Evolutionary conservation across 345 rosid genomes (phyloP), one percentile per base, ranked within the genome.

Genomic region (Murraya koenigii): DNA sequence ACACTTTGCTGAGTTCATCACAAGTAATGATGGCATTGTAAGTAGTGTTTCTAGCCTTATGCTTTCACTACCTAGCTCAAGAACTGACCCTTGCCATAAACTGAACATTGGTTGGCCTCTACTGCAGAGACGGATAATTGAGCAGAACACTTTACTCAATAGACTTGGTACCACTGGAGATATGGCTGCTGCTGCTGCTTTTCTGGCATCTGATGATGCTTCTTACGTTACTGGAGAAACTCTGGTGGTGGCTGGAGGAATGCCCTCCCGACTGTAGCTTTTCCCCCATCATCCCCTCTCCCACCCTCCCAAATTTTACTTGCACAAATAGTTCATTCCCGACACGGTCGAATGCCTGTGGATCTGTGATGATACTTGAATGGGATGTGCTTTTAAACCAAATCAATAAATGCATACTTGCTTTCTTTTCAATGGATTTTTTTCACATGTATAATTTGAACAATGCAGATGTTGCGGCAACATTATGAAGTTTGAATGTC

Each of bases 141-240:
- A 91, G 84, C 87, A 84, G 77, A 84, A 77, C 78, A 88, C 97
- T 11, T 84, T 90, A 39, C 90, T 92, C n/a, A 85, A 89, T 55
- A 87, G 95, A 80, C 91, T 92, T 5, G 97, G 97, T 32, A 87
- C 93, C 66, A 86, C 96, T 0, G 87, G 74, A 6, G 96, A 94
- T 80, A 92, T 92, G 97, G 98, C 89, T 65, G 84, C 92, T 8
- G 94, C 91, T 0, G 77, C 87, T 0, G 97, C 95, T 77, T 92
- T 92, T 85, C 86, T 90, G 82, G 97, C 94, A 69, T 94, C 95
- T 8, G 91, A 92, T 54, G 97, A 94, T 66, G 91, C 95, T 74
- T 86, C 87, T 47, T 92, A 88, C 78, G 84, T 92, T 63, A 94
- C 98, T 0, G 94, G 95, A 69, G 98, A 92, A 82, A 91, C 90